Conservation (phyloP, 2,329 filamentous ascomycete genomes). For the Lecanicillium sp. region DNA sequence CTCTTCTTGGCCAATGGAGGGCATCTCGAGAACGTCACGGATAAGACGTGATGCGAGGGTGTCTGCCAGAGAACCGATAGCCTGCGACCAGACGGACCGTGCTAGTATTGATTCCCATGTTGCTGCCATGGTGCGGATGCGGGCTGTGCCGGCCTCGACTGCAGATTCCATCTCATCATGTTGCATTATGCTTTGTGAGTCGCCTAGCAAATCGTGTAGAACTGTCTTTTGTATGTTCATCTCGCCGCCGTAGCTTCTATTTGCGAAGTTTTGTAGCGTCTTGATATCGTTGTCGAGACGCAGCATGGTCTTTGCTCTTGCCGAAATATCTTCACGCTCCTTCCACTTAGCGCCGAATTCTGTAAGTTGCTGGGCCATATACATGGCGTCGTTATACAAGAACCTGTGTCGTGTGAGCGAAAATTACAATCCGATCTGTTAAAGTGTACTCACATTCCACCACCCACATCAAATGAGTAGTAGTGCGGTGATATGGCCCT, state of each 20-base stretch:
- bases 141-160: conserved; percentile 44
- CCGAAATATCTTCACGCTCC: conserved; percentile 40
- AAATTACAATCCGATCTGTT: no score
- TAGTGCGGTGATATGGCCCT: conserved; percentile 68
- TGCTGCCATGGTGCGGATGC: conserved; percentile 44
- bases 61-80: conserved; percentile 52
- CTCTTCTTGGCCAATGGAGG: conserved; percentile 55
- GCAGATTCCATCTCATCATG: conserved; percentile 45
- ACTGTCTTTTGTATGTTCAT: conserved; percentile 54
- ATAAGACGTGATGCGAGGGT: conserved; percentile 52
- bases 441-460: conserved; percentile 59
- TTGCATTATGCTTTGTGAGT: conserved; percentile 51
- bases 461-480: conserved; percentile 55
- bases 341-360: conserved; percentile 45
- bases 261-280: conserved; percentile 51
- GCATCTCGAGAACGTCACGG: conserved; percentile 53
- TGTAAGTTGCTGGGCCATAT: conserved; percentile 49
- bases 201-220: conserved; percentile 53
- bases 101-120: conserved; percentile 52
- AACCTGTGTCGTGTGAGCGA: conserved; percentile 39
- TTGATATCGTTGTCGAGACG: conserved; percentile 53
- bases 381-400: conserved; percentile 60
- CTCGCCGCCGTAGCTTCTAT: conserved; percentile 53
- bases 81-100: conserved; percentile 55
- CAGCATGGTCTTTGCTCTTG: conserved; percentile 44